Base-by-base conservation (phyloP, 2,329 filamentous ascomycete species). In the Fusarium aywerte region DNA sequence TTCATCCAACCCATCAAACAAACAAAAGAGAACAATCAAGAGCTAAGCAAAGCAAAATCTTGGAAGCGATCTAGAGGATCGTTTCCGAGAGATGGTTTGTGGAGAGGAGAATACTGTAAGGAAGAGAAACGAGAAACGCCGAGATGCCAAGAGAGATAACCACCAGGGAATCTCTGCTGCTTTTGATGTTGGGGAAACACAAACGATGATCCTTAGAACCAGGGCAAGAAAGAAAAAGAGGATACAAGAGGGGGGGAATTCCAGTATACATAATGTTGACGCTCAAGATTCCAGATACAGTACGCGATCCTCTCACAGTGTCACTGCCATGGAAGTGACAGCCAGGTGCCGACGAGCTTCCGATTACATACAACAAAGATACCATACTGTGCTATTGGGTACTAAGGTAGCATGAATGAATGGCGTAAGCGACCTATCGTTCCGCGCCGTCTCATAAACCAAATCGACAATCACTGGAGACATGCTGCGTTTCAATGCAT, bases 101-200 rank as follows among this genome's bases (percentile, higher is more conserved):
- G 25, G 42, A 67, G 39, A 36, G 25, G n/a, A 43, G 23, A 42
- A 29, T 18, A 43, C 40, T 20, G 25, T 18, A 29, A 58, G 49
- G 43, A 65, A 38, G 61, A 65, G 47, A 35, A 53, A 36, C 29
- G 61, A 65, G 47, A 35, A 53, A 36, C 32, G 49, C 45, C 45
- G 55, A 68, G 55, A 57, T 68, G 65, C 65, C 65, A 68, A 67
- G 65, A 67, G 65, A 68, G 50, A 68, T 62, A 29, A 52, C 65
- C 65, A 29, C 60, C 65, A 65, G 60, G 60, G 60, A 47, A 62
- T 49, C 42, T 68, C 55, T 57, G 43, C 35, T 60, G 44, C 44
- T 68, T 65, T 68, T 65, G 39, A 52, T 47, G 39, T 23, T 48
- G 43, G 27, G 36, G 48, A 65, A 57, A 53, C 35, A 62, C 55